A percentile compares a stretch with the other conserved stretches of the same genome.
Conservation (phyloP, 352 stramenopile genomes). For the Phytophthora pluvialis region DNA sequence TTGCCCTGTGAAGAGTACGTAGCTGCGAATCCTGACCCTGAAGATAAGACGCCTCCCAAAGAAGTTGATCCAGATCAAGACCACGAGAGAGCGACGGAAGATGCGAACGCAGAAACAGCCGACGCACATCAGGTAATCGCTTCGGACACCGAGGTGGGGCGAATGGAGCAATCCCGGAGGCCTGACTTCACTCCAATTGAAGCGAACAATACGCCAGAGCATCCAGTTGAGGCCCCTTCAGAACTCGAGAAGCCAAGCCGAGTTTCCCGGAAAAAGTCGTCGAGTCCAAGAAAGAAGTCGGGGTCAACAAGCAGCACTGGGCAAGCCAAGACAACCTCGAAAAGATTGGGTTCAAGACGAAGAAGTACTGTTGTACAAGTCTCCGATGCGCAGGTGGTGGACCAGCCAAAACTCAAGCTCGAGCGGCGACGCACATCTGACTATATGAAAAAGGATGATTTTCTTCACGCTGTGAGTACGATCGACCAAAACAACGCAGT, state of each 20-base stretch:
- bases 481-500: constrained; percentile 7
- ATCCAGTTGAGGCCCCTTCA: neutral
- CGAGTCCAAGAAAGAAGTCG: constrained; percentile 16
- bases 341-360: constrained; percentile 16
- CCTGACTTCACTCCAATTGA: neutral
- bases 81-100: neutral
- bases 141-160: neutral
- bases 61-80: neutral
- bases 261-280: constrained; percentile 22
- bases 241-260: constrained; percentile 1
- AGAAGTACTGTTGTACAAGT: constrained; percentile 16
- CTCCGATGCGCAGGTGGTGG: constrained; percentile 1
- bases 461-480: constrained; percentile 11
- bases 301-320: neutral
- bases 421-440: constrained; percentile 20
- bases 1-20: neutral
- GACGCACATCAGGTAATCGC: neutral
- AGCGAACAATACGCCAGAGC: neutral
- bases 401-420: neutral
- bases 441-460: constrained; percentile 18
- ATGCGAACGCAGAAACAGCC: neutral
- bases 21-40: neutral
- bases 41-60: neutral
- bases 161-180: neutral
- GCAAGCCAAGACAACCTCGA: constrained; percentile 7